Conservation (phyloP, 2,329 filamentous ascomycete genomes). For the Shiraia bambusicola region DNA sequence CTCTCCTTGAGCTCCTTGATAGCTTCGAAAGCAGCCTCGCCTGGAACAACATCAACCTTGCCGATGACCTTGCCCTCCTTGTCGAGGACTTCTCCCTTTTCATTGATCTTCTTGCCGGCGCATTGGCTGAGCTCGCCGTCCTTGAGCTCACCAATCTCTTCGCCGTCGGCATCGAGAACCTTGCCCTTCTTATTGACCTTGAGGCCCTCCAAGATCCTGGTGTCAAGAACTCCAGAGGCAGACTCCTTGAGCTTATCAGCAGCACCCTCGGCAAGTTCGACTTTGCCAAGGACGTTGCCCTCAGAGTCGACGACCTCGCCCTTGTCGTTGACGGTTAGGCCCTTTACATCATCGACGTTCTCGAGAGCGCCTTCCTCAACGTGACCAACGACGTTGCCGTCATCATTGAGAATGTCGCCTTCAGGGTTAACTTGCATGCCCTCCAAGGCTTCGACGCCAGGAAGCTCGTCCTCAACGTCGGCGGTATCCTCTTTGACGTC, state of each 20-base stretch:
- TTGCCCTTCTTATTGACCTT: slow-evolving; percentile 62
- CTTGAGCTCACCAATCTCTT: slow-evolving; percentile 53
- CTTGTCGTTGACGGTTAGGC: slow-evolving; percentile 53
- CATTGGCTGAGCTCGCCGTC: slow-evolving; percentile 49
- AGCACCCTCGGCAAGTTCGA: slow-evolving; percentile 53
- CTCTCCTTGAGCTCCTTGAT: slow-evolving; percentile 50
- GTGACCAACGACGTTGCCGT: slow-evolving; percentile 53
- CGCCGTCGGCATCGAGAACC: slow-evolving; percentile 54
- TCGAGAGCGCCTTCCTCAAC: slow-evolving; percentile 48
- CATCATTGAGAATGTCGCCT: slow-evolving; percentile 52
- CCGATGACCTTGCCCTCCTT: slow-evolving; percentile 54
- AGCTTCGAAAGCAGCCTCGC: slow-evolving; percentile 54
- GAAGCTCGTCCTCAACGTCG: slow-evolving; percentile 53
- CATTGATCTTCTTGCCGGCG: slow-evolving; percentile 53
- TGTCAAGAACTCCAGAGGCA: slow-evolving; percentile 45
- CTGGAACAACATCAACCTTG: slow-evolving; percentile 51
- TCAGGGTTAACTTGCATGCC: slow-evolving; percentile 54
- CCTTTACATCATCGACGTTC: slow-evolving; percentile 48
- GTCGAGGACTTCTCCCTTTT: slow-evolving; percentile 54
- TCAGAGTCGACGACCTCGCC: slow-evolving; percentile 54
- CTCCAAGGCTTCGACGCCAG: slow-evolving; percentile 54
- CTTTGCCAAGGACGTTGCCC: slow-evolving; percentile 53
- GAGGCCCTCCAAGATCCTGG: slow-evolving; percentile 54
- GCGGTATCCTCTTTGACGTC: slow-evolving; percentile 34
- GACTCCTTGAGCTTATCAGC: slow-evolving; percentile 50